Evolutionary conservation across 768 basidiomycete genomes (phyloP).

Genomic region (Phaeotremella skinneri): DNA sequence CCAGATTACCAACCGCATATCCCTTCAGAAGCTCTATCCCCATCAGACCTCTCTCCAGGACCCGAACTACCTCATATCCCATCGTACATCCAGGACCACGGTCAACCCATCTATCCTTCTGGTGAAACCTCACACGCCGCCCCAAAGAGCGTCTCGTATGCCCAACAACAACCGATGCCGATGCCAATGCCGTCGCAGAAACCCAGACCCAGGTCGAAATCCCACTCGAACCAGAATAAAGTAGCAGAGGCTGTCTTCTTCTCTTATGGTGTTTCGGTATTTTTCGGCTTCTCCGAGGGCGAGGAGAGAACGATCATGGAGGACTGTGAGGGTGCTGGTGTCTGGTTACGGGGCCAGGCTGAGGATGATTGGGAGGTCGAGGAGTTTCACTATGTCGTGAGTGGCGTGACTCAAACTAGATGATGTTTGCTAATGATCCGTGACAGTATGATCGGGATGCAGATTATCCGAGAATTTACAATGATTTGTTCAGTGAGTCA

Average conservation of each 20-base stretch:
- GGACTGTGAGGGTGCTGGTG: slow-evolving; percentile 71
- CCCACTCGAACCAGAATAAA: slow-evolving; percentile 26
- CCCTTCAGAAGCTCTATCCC: slow-evolving; percentile 34
- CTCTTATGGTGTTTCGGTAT: slow-evolving; percentile 81
- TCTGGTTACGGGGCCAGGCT: slow-evolving; percentile 62
- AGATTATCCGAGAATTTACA: slow-evolving; percentile 84
- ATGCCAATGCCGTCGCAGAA: too few species aligned
- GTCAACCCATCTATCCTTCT: not conserved
- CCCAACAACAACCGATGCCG: not conserved
- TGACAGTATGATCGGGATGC: slow-evolving; percentile 76
- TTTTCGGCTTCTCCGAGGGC: slow-evolving; percentile 77
- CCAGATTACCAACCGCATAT: slow-evolving; percentile 35
- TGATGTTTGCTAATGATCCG: slow-evolving; percentile 8
- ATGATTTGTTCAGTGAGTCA: slow-evolving; percentile 86
- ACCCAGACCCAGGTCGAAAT: slow-evolving; percentile 18
- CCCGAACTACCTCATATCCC: not conserved
- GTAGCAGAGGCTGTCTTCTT: slow-evolving; percentile 55
- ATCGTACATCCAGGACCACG: not conserved
- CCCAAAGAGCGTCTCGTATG: not conserved
- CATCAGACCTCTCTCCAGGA: slow-evolving; percentile 24
- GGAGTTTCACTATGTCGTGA: slow-evolving; percentile 81
- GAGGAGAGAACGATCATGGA: slow-evolving; percentile 82
- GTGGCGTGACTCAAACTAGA: slow-evolving; percentile 42
- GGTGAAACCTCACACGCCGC: not conserved
- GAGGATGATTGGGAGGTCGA: slow-evolving; percentile 87